phyloP scores from a whole-genome alignment of 1,139 yeast species.

The Blastobotrys arbuscula region DNA sequence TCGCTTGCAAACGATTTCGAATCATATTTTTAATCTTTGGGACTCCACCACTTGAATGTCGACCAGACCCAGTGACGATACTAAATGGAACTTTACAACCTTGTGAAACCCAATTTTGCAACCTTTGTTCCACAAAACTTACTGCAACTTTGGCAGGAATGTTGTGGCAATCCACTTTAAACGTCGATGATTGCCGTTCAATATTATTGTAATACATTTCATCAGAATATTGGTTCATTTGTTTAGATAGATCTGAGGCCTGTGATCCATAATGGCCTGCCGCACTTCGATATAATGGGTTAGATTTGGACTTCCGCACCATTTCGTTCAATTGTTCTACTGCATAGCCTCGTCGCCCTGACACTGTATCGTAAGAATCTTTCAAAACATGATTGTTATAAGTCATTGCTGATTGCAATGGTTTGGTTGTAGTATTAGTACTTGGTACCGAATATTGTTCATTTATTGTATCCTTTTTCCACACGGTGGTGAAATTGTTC shows the following conservation, averaged over 20 bases:
- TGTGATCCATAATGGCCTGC: slow-evolving; percentile 25
- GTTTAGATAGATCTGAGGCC: slow-evolving; percentile 13
- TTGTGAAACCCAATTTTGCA: slow-evolving; percentile 18
- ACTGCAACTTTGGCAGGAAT: slow-evolving; percentile 27
- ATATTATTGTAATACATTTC: slow-evolving; percentile 16
- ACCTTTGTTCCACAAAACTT: slow-evolving; percentile 11
- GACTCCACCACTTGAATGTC: slow-evolving; percentile 29
- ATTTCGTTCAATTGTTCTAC: slow-evolving; percentile 16
- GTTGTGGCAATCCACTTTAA: slow-evolving; percentile 28
- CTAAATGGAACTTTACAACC: slow-evolving; percentile 25
- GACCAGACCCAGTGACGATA: slow-evolving; percentile 32
- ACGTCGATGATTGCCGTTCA: slow-evolving; percentile 18
- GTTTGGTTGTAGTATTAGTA: background rate
- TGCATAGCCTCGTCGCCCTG: slow-evolving; percentile 4
- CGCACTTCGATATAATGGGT: slow-evolving; percentile 26
- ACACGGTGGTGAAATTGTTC: background rate
- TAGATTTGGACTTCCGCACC: slow-evolving; percentile 22
- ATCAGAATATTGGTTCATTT: slow-evolving; percentile 16
- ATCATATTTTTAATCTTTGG: slow-evolving; percentile 31
- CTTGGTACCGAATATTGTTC: background rate
- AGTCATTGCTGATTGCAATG: background rate
- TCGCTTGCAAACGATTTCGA: slow-evolving; percentile 21
- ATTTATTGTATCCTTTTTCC: background rate
- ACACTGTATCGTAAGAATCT: background rate
- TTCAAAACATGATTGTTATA: background rate